Percentiles rank a stretch among this genome's conserved stretches.
These are phyloP conservation scores for Neurospora sp. DNA, from an alignment of 495 filamentous ascomycete genomes.

Conservation along the genomic window DNA sequence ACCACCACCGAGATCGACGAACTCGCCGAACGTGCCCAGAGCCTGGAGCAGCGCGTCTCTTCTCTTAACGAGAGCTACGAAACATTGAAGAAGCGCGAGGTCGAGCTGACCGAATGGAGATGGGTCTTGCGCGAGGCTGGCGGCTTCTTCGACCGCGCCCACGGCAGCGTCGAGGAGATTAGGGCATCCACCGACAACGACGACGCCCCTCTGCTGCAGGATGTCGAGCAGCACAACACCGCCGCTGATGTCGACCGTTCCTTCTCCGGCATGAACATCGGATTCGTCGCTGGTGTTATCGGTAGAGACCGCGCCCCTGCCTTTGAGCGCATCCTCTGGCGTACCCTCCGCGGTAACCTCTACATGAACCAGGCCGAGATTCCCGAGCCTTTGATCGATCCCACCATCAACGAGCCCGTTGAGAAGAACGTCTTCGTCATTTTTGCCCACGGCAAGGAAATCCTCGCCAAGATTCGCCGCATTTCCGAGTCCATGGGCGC, in stretches of 20 bases:
- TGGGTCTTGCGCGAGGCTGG: constrained; percentile 94
- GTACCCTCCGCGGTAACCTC: constrained; percentile 90
- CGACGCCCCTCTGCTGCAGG: constrained; percentile 71
- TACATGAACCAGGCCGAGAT: constrained; percentile 99
- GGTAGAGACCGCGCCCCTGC: constrained; percentile 83
- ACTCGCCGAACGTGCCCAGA: constrained; percentile 81
- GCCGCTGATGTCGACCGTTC: constrained; percentile 74
- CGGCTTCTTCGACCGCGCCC: constrained; percentile 92
- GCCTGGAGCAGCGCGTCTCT: constrained; percentile 80
- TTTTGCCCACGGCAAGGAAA: constrained; percentile 96
- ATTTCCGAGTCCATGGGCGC: constrained; percentile 96
- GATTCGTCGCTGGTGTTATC: constrained; percentile 99
- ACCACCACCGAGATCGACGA: constrained; percentile 91
- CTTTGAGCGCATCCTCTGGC: constrained; percentile 95
- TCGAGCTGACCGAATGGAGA: constrained; percentile 94
- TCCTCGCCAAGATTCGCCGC: constrained; percentile 96
- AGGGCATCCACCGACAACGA: constrained; percentile 80
- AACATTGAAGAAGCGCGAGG: constrained; percentile 91
- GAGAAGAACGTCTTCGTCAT: constrained; percentile 99
- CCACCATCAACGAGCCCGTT: constrained; percentile 77
- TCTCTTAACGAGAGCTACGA: constrained; percentile 96
- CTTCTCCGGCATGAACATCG: constrained; percentile 94
- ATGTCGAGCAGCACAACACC: constrained; percentile 72
- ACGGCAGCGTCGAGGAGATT: constrained; percentile 94
- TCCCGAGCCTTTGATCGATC: constrained; percentile 86